A percentile compares a stretch with the other conserved stretches of the same genome.
Conservation (phyloP, 2,329 filamentous ascomycete genomes). For the Cadophora gregata region DNA sequence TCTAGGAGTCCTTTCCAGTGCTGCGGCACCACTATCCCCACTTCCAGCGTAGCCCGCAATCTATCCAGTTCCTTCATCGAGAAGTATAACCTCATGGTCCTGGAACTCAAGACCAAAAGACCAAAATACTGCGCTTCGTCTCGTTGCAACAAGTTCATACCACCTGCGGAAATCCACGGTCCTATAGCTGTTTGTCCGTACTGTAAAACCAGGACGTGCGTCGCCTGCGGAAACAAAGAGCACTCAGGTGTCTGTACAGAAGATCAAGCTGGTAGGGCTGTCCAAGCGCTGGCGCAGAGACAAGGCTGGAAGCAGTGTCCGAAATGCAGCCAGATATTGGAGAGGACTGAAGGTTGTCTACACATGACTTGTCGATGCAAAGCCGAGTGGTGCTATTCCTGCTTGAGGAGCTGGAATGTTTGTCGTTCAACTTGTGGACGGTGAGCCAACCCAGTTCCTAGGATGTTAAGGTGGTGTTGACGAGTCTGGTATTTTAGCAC, state of each 20-base stretch:
- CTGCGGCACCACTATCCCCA: conserved; percentile 24
- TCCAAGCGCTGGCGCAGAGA: conserved; percentile 35
- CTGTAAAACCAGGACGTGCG: conserved; percentile 37
- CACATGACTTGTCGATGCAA: conserved; percentile 43
- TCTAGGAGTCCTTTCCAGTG: conserved; percentile 34
- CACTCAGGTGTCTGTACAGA: conserved; percentile 40
- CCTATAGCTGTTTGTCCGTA: conserved; percentile 33
- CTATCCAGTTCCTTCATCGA: conserved; percentile 27
- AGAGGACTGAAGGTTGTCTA: conserved; percentile 40
- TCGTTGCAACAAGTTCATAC: conserved; percentile 39
- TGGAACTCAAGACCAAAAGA: conserved; percentile 40
- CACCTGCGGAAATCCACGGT: conserved; percentile 35
- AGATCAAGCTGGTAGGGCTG: conserved; percentile 36
- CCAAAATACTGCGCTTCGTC: conserved; percentile 39
- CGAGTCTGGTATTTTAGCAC: conserved; percentile 9
- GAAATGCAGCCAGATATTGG: conserved; percentile 38
- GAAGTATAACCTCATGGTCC: conserved; percentile 35
- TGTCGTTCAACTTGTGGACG: conserved; percentile 22
- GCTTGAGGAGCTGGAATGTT: conserved; percentile 33
- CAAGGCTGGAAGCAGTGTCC: conserved; percentile 41
- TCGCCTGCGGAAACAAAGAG: conserved; percentile 32
- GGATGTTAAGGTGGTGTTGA: conserved; percentile 11
- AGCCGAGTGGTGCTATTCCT: conserved; percentile 41
- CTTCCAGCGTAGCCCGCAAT: neutral
- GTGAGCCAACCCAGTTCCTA: neutral